Evolutionary conservation across 108 stramenopile species (phyloP), one percentile per base, ranked within the genome.

Genomic region (Stephanodiscus minutulus): DNA sequence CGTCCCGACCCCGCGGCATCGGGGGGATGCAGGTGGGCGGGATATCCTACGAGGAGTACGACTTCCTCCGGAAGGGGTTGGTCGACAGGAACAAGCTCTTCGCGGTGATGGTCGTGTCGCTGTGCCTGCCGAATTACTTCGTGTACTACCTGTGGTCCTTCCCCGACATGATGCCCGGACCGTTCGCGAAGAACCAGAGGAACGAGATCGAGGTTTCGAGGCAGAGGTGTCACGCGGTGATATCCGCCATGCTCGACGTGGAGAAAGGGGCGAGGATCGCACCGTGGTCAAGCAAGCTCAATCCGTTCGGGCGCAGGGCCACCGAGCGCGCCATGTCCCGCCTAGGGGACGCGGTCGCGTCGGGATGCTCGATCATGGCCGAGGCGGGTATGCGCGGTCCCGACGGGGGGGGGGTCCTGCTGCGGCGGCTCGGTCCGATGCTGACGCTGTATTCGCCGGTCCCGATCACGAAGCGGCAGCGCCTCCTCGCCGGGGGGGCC

Each of bases 131-230:
- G 18, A 74, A 82, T 64, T 82, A 90, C 56, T 85, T 92, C 20
- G 89, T 89, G 0, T 95, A 95, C 70, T 84, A 82, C 12, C 46
- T 95, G 15, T 86, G 90, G 89, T 91, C 89, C 25, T 86, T 87
- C 66, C 91, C 94, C 37, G 81, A 88, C 31, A 83, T 92, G 82
- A 57, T 95, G 52, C 94, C 94, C 7, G 72, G 78, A n/a, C 88
- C 91, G 18, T 92, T 92, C 58, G 28, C 73, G 7, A 83, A 86
- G 52, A 72, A 68, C 1, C 83, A 87, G 58, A 12, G 43, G 15
- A 37, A 73, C 64, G 62, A 43, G 71, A 39, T 78, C 20, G 77
- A 82, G n/a, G 56, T 85, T n/a, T 78, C 84, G 5, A 72, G 88
- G 12, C 63, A 85, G 55, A 74, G 94, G 48, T 77, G 88, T 21